Evolutionary conservation across 768 basidiomycete species (phyloP), one percentile per base, ranked within the genome.

Genomic region (Calocybe indica): DNA sequence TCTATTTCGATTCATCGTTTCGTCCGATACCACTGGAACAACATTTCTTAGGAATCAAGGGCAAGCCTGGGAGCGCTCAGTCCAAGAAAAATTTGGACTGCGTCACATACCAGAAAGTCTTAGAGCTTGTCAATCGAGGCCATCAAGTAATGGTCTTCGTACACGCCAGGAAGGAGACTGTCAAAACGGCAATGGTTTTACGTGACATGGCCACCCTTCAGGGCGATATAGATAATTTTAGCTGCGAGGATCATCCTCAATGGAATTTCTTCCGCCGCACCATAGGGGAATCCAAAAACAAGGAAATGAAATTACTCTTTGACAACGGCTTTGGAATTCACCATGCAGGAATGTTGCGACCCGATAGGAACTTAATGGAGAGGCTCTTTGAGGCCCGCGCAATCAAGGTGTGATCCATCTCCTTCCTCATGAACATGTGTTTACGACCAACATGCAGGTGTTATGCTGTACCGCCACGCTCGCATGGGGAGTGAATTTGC

Each of bases 81-180:
- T 83, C 84, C n/a, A 82, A 81, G 55, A 87, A 80, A 58, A 95
- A 94, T 56, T 74, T 98, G 44, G 96, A 99, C 63, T 71, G 71
- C 22, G 91, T 92, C 22, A 84, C 89, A 1, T 98, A 87, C 56
- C 76, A 94, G 56, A 97, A 95, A 67, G 92, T 98, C 13, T 78
- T 85, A 3, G 86, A 88, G 32, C 72, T 98, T 5, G 89, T 98
- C 29, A 74, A 69, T n/a, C 79, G 83, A 55, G 96, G 94, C 2
- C 96, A 99, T 67, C 96, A 98, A 64, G 92, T 96, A 51, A 98
- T 99, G 94, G 94, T 99, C 0, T 99, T 99, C 58, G 96, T 99
- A 7, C 96, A 99, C 64, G 92, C 96, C 10, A 79, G 96, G 30
- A 98, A 96, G 68, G 96, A 98, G 60, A 99, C 96, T 0, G 96